phyloP scores from a whole-genome alignment of 495 filamentous ascomycete species.

The Penicillium verhagenii region DNA sequence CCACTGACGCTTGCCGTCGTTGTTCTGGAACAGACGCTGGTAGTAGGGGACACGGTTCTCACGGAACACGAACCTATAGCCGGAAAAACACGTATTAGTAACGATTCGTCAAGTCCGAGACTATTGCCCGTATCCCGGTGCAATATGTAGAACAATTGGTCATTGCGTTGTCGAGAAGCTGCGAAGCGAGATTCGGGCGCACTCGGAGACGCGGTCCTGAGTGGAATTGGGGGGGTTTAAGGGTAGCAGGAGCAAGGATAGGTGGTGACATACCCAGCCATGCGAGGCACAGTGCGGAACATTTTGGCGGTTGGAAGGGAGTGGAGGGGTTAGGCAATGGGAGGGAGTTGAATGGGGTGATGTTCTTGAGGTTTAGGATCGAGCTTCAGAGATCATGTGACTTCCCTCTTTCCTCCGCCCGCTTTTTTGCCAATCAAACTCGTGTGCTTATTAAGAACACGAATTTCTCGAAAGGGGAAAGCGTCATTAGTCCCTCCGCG shows the following conservation, averaged over 20 bases:
- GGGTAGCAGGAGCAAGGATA: neutral
- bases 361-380: conserved; percentile 31
- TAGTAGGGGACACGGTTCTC: conserved; percentile 82
- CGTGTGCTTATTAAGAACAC: conserved; percentile 24
- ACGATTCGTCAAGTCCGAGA: neutral
- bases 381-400: conserved; percentile 33
- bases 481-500: conserved; percentile 11
- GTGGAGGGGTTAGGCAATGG: conserved; percentile 24
- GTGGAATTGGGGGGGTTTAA: conserved; percentile 2
- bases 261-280: conserved; percentile 42
- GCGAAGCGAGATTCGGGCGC: conserved; percentile 20
- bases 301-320: conserved; percentile 42
- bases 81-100: conserved; percentile 7
- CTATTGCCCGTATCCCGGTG: neutral
- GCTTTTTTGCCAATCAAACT: conserved; percentile 15
- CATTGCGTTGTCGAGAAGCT: conserved; percentile 12
- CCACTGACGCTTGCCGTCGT: conserved; percentile 82
- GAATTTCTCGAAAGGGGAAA: conserved; percentile 20
- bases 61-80: conserved; percentile 67
- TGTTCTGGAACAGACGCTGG: conserved; percentile 78
- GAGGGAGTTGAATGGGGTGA: conserved; percentile 31
- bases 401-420: conserved; percentile 37
- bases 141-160: conserved; percentile 21
- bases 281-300: conserved; percentile 48
- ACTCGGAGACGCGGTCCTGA: conserved; percentile 7